Base-by-base conservation (phyloP, 768 basidiomycete genomes). In the Pulveroboletus sp. region DNA sequence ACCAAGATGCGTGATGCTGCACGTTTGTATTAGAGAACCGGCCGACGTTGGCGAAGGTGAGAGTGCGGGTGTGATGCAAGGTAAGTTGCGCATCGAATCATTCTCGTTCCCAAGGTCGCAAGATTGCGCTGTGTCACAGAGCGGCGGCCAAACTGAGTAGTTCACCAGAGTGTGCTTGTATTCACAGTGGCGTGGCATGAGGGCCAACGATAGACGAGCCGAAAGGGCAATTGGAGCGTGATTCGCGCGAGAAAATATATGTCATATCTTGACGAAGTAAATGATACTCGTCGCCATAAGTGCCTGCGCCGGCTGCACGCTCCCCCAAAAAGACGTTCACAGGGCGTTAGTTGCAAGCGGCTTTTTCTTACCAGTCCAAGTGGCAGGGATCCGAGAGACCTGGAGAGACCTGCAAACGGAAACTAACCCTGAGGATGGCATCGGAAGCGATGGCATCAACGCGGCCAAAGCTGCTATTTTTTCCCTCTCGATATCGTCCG, bases 361-460 rank as follows among this genome's bases (percentile, higher is more conserved):
- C 10, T 18, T 39, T 17, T 35, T 8, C 15, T 28, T 31, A 13
- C 30, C 18, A 15, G 39, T 26, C 18, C 30, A 9, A 44, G 30
- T 36, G 18, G 18, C 40, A 31, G 45, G 39, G 10, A 36, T 32
- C 30, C 30, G 32, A 31, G 10, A 31, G n/a, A n/a, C n/a, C n/a
- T n/a, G n/a, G n/a, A n/a, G 31, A 32, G 4, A 10, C n/a, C 21
- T 33, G 32, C 32, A 2, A 5, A 2, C 5, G 31, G 31, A 13
- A 31, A 31, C 31, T 11, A 5, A 14, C 24, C 10, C 41, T 43
- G 45, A 39, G 24, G 46, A 39, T 28, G 26, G 35, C 39, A 46
- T 43, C 30, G 39, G 30, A 21, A 38, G 8, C 31, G 42, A 44
- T 39, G 42, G 42, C 18, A 32, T 50, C 55, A 56, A 32, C 26